These are phyloP conservation scores for Helichrysum umbraculigerum DNA, from an alignment of 129 eudicot species.

Conservation along the genomic window DNA sequence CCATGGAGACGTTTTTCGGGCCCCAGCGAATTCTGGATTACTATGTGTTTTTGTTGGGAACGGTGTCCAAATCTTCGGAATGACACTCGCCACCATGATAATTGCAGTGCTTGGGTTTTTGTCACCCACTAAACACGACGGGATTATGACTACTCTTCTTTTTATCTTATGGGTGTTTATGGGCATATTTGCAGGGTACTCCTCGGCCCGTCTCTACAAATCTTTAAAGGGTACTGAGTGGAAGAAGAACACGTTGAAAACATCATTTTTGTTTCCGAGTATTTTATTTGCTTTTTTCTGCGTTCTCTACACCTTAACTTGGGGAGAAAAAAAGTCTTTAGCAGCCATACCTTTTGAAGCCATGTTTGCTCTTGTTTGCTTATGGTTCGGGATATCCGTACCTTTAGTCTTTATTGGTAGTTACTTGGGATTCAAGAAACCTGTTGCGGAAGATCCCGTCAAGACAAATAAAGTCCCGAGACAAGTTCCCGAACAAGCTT, in stretches of 20 bases:
- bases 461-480: conserved; percentile 33
- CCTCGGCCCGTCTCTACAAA: conserved; percentile 44
- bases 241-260: conserved; percentile 38
- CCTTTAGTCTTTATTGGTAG: conserved; percentile 78
- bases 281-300: conserved; percentile 59
- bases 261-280: conserved; percentile 75
- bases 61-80: conserved; percentile 71
- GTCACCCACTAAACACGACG: conserved; percentile 75
- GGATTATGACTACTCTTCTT: conserved; percentile 51
- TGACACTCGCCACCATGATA: conserved; percentile 85
- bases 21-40: conserved; percentile 57
- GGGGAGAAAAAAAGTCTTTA: conserved; percentile 75
- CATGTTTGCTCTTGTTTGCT: conserved; percentile 68
- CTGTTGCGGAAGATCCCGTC: conserved; percentile 76
- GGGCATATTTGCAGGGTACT: conserved; percentile 44
- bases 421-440: conserved; percentile 75
- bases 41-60: conserved; percentile 71
- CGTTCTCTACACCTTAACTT: conserved; percentile 66
- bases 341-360: conserved; percentile 73
- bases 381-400: conserved; percentile 80
- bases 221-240: conserved; percentile 60
- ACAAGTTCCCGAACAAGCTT: conserved; percentile 27
- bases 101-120: conserved; percentile 72
- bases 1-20: conserved; percentile 79
- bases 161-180: conserved; percentile 43